A percentile compares a stretch with the other conserved stretches of the same genome.
Conservation (phyloP, 441 rosid genomes). For the Corymbia calophylla region DNA sequence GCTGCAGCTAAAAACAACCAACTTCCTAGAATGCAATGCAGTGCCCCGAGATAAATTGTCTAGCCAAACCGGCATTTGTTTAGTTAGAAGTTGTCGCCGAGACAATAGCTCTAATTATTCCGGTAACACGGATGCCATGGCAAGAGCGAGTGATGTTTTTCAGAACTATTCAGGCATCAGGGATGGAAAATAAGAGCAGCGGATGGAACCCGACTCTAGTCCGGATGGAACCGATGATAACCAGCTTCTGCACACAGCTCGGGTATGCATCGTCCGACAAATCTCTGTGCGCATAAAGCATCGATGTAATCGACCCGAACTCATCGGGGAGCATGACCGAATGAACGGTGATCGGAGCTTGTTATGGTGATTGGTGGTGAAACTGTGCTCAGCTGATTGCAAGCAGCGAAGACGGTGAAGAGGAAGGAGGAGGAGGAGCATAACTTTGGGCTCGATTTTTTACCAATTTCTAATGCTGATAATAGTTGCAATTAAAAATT, state of each 20-base stretch:
- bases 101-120: conserved; percentile 84
- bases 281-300: not conserved
- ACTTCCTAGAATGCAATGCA: conserved; percentile 7
- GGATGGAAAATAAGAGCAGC: not conserved
- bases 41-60: conserved; percentile 58
- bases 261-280: not conserved
- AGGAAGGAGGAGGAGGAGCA: not conserved
- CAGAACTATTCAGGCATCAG: conserved; percentile 14
- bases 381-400: not conserved
- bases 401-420: not conserved
- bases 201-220: not conserved
- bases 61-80: conserved; percentile 30
- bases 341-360: not conserved
- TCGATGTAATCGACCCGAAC: not conserved
- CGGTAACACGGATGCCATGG: conserved; percentile 48
- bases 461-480: too few relatives aligned
- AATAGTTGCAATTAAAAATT: too few relatives aligned
- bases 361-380: not conserved
- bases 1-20: not conserved
- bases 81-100: conserved; percentile 68
- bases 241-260: not conserved
- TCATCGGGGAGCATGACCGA: not conserved
- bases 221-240: not conserved
- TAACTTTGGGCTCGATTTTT: not conserved
- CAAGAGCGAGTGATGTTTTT: conserved; percentile 45